Evolutionary conservation across 2,329 filamentous ascomycete species (phyloP).

Genomic region (Penicillium sp.): DNA sequence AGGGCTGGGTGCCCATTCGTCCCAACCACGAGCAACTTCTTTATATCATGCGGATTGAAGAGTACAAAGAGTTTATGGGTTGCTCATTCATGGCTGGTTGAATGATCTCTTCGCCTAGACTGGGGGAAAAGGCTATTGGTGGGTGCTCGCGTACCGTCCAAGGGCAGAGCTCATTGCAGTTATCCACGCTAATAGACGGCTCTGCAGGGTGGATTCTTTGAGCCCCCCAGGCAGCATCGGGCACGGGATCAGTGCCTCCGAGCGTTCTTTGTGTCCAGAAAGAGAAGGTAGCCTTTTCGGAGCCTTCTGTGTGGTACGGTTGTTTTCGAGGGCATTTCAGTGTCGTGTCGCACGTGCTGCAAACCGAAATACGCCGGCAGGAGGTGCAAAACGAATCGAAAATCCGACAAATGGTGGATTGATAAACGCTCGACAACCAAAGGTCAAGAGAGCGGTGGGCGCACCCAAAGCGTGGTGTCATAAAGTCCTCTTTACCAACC

Average conservation of each 20-base stretch:
- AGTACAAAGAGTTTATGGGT: conserved; percentile 40
- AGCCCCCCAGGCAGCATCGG: conserved; percentile 38
- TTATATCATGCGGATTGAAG: conserved; percentile 41
- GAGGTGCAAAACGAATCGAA: conserved; percentile 39
- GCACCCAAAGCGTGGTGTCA: conserved; percentile 46
- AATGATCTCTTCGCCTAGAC: conserved; percentile 39
- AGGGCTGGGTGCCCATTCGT: too few species aligned
- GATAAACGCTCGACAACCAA: conserved; percentile 45
- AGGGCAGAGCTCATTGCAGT: conserved; percentile 44
- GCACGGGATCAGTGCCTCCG: conserved; percentile 30
- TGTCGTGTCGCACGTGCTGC: conserved; percentile 38
- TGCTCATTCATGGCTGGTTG: conserved; percentile 36
- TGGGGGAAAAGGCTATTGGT: conserved; percentile 36
- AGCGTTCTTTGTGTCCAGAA: conserved; percentile 43
- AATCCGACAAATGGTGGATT: conserved; percentile 40
- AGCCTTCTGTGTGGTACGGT: conserved; percentile 29
- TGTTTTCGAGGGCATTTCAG: conserved; percentile 42
- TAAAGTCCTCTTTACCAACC: conserved; percentile 42
- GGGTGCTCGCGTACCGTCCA: conserved; percentile 46
- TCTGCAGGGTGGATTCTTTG: conserved; percentile 46
- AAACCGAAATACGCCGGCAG: conserved; percentile 42
- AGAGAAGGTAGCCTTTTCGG: conserved; percentile 36
- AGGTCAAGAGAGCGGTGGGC: conserved; percentile 45
- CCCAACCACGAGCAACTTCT: neutral
- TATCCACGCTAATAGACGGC: conserved; percentile 37